These are phyloP conservation scores for Saturnispora hagleri DNA, from an alignment of 805 yeast species.

Conservation along the genomic window DNA sequence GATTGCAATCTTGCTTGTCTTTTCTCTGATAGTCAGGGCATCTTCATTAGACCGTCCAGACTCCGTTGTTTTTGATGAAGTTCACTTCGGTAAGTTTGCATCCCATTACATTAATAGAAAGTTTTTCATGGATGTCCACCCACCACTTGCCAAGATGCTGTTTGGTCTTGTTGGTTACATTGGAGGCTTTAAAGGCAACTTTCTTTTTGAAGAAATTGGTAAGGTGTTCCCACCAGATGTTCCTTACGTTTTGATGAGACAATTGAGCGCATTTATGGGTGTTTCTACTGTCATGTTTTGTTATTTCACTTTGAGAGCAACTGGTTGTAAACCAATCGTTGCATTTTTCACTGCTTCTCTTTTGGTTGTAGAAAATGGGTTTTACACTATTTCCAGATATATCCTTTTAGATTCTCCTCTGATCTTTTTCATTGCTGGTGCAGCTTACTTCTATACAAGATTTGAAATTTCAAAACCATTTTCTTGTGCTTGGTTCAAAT, in stretches of 20 bases:
- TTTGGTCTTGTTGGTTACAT: constrained; percentile 60
- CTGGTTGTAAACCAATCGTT: constrained; percentile 61
- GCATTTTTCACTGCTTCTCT: constrained; percentile 48
- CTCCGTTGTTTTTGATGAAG: constrained; percentile 77
- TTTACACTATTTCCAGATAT: constrained; percentile 64
- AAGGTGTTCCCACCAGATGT: constrained; percentile 45
- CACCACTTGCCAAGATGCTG: constrained; percentile 76
- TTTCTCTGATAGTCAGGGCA: constrained; percentile 54
- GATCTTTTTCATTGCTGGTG: constrained; percentile 65
- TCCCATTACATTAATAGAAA: constrained; percentile 67
- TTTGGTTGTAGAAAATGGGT: constrained; percentile 58
- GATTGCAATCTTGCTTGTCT: constrained; percentile 30
- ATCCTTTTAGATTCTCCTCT: constrained; percentile 71
- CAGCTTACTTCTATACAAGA: constrained; percentile 56
- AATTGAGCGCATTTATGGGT: constrained; percentile 60
- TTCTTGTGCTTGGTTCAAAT: constrained; percentile 45
- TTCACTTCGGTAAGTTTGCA: constrained; percentile 85
- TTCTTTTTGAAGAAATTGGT: constrained; percentile 60
- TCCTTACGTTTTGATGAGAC: constrained; percentile 65
- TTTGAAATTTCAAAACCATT: constrained; percentile 60
- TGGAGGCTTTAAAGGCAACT: constrained; percentile 67
- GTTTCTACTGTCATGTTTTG: constrained; percentile 54
- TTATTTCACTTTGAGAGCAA: constrained; percentile 59
- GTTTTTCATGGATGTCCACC: constrained; percentile 82
- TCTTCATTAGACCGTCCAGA: constrained; percentile 55